phyloP scores from a whole-genome alignment of 768 basidiomycete species.

The Podaxis mareebaensis region DNA sequence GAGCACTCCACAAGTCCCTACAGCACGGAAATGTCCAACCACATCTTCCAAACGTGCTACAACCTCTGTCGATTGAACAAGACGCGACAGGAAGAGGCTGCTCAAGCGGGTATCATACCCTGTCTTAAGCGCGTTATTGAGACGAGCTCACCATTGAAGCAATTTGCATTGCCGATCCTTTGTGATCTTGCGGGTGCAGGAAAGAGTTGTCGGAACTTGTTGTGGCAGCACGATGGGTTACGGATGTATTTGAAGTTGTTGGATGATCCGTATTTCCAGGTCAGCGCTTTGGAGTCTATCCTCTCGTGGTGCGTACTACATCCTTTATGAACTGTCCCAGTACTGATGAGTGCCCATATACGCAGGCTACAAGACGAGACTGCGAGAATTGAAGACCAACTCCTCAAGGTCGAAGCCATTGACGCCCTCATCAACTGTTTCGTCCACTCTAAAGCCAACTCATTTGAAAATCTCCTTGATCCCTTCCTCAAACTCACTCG shows the following conservation, averaged over 20 bases:
- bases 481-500: slow-evolving; percentile 92
- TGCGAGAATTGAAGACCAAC: slow-evolving; percentile 86
- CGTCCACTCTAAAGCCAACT: slow-evolving; percentile 81
- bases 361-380: slow-evolving; percentile 93
- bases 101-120: slow-evolving; percentile 93
- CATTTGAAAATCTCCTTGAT: slow-evolving; percentile 90
- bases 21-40: slow-evolving; percentile 95
- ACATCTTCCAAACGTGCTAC: slow-evolving; percentile 96
- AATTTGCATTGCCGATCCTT: slow-evolving; percentile 94
- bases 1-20: slow-evolving; percentile 78
- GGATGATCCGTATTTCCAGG: slow-evolving; percentile 89
- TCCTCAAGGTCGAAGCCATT: slow-evolving; percentile 65
- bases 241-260: slow-evolving; percentile 75
- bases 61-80: slow-evolving; percentile 96
- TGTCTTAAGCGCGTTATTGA: slow-evolving; percentile 87
- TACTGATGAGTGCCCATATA: neutral
- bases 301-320: slow-evolving; percentile 72
- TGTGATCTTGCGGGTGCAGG: slow-evolving; percentile 96
- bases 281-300: slow-evolving; percentile 88
- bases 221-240: slow-evolving; percentile 96
- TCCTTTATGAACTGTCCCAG: neutral
- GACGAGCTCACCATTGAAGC: slow-evolving; percentile 89
- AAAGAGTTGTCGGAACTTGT: slow-evolving; percentile 83
- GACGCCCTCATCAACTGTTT: slow-evolving; percentile 78
- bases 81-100: slow-evolving; percentile 94